Base-by-base conservation (phyloP, 1,284 basidiomycete genomes). In the Marasmius tenuissimus region DNA sequence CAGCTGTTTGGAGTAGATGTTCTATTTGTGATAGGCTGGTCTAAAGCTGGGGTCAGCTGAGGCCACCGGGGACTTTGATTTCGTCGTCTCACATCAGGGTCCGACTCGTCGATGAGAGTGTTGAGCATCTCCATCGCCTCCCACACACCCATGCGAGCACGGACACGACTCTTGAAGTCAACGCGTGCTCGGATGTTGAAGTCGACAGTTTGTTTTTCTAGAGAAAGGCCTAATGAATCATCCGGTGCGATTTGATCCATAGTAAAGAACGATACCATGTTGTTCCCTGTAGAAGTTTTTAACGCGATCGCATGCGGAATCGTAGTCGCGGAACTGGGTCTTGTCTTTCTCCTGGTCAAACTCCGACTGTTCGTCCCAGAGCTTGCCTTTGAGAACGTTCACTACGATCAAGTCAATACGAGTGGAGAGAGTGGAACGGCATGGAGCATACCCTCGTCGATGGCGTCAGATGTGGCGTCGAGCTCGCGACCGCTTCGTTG, bases 111-210 rank as follows among this genome's bases (percentile, higher is more conserved):
- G 60, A 96, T 84, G 50, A 97, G 82, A 0, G 89, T 94, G 72
- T 96, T 88, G 62, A 97, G 86, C 80, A 89, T 86, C 71, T 96
- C 93, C 75, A 96, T 94, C 5, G 94, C 94, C 70, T 94, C 88
- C 94, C 94, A 96, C 38, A 97, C 80, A 58, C 81, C 56, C 58
- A 58, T 92, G n/a, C 85, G 79, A 3, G 83, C 87, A 45, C 87
- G 83, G 59, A 79, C 83, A 48, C 75, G 81, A 67, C 77, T 86
- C 69, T 88, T 87, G 76, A 91, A 92, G 61, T 87, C 82, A n/a
- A 84, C 85, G 9, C 91, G 87, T 16, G 87, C 88, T 54, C 85
- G 81, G 65, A 93, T 80, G 73, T 96, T 96, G 81, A 87, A 96
- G 27, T 82, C 90, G 11, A 95, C 83, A 0, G 94, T 96, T 76